Conservation (phyloP, 225 moss, liverwort and hornwort genomes). For the Climacium dendroides region DNA sequence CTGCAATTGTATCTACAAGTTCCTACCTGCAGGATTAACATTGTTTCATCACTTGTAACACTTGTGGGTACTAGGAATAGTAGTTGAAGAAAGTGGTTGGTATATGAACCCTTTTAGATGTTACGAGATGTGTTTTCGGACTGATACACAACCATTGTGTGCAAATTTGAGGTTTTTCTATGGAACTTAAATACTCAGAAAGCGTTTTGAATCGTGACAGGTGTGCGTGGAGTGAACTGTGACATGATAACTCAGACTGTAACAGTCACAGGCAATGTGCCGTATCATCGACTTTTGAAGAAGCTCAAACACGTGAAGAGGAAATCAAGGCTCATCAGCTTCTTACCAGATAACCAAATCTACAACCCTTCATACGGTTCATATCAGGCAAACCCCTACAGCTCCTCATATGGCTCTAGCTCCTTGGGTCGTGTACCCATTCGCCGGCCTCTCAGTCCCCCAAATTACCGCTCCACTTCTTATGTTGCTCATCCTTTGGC, state of each 20-base stretch:
- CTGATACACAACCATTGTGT: background rate
- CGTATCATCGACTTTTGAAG: slow-evolving; percentile 44
- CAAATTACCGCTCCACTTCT: slow-evolving; percentile 22
- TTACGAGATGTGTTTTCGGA: background rate
- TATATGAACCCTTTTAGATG: no score
- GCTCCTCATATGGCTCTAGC: background rate
- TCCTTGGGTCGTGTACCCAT: background rate
- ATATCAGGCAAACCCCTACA: background rate
- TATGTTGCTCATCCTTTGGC: slow-evolving; percentile 10
- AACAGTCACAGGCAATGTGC: slow-evolving; percentile 37
- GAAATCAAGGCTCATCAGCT: slow-evolving; percentile 23
- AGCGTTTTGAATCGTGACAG: background rate
- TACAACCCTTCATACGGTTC: background rate
- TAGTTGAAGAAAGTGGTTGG: background rate
- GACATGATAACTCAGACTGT: slow-evolving; percentile 24
- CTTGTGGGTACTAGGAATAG: background rate
- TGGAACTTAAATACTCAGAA: background rate
- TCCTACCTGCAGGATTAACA: no score
- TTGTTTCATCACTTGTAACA: no score
- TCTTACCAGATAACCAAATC: slow-evolving; percentile 13
- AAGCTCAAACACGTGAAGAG: slow-evolving; percentile 50
- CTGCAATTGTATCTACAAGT: background rate
- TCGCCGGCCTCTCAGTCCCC: slow-evolving; percentile 29
- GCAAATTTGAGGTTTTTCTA: background rate
- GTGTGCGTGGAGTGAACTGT: slow-evolving; percentile 30